Percentiles rank a stretch among this genome's conserved stretches.
Evolutionary conservation across 73 alveolate genomes (phyloP).

Genomic region (Stentor roeselii): DNA sequence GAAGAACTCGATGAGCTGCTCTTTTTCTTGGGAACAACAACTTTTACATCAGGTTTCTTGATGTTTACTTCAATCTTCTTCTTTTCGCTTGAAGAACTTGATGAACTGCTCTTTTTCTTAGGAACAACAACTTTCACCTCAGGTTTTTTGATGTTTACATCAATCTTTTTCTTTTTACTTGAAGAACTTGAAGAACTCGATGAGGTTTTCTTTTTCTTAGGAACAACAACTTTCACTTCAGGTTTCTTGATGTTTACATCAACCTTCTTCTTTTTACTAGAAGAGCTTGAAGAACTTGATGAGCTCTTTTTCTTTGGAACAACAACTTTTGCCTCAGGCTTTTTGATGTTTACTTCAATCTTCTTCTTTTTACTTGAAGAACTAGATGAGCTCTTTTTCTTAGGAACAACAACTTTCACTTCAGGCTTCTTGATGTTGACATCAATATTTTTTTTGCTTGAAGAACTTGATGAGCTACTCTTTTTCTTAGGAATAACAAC

Average conservation of each 20-base stretch:
- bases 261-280: no score
- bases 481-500: neutral
- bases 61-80: neutral
- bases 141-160: neutral
- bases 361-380: neutral
- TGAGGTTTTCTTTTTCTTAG: neutral
- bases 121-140: neutral
- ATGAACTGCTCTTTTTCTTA: neutral
- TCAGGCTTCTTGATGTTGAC: neutral
- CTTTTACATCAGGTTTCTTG: neutral
- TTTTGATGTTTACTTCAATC: neutral
- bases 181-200: neutral
- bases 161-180: neutral
- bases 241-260: neutral
- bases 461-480: neutral
- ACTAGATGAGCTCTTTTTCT: slow-evolving; percentile 16
- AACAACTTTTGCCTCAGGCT: no score
- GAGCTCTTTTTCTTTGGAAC: neutral
- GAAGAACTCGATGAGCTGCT: neutral
- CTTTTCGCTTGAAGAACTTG: neutral
- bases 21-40: neutral
- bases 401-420: neutral
- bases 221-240: neutral
- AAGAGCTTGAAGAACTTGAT: neutral
- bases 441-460: no score